phyloP scores from a whole-genome alignment of 2,329 filamentous ascomycete genomes.

The Ceratocystis lukuohia region DNA sequence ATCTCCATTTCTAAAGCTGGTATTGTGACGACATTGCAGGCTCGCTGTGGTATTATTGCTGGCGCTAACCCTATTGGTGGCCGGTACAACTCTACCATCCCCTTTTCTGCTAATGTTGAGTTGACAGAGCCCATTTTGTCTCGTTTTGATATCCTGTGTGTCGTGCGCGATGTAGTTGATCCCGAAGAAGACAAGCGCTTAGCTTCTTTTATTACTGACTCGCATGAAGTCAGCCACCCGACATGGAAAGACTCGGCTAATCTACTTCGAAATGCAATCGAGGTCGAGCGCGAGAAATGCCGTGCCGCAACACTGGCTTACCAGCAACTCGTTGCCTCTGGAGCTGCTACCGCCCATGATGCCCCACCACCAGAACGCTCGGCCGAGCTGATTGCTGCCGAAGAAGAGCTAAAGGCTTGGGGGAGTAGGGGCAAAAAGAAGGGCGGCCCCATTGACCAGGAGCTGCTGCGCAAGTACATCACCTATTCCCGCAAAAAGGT shows the following conservation, averaged over 20 bases:
- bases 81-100: slow-evolving; percentile 90
- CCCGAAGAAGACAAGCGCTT: slow-evolving; percentile 84
- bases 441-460: slow-evolving; percentile 71
- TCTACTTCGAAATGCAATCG: slow-evolving; percentile 42
- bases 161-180: slow-evolving; percentile 90
- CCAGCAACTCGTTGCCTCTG: slow-evolving; percentile 8
- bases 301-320: slow-evolving; percentile 9
- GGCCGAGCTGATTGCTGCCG: slow-evolving; percentile 29
- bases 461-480: slow-evolving; percentile 89
- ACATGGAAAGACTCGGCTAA: slow-evolving; percentile 33
- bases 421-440: slow-evolving; percentile 24
- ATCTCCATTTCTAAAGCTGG: slow-evolving; percentile 98
- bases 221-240: slow-evolving; percentile 81
- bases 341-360: slow-evolving; percentile 8
- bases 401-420: slow-evolving; percentile 26
- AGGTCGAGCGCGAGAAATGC: slow-evolving; percentile 35
- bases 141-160: slow-evolving; percentile 93
- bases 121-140: slow-evolving; percentile 94
- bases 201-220: slow-evolving; percentile 87
- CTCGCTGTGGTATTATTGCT: slow-evolving; percentile 88
- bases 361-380: slow-evolving; percentile 29
- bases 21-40: slow-evolving; percentile 93
- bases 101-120: slow-evolving; percentile 92
- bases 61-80: slow-evolving; percentile 94
- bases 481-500: slow-evolving; percentile 85